Evolutionary conservation across 1,284 basidiomycete genomes (phyloP).

Genomic region (Heterobasidion irregulare): DNA sequence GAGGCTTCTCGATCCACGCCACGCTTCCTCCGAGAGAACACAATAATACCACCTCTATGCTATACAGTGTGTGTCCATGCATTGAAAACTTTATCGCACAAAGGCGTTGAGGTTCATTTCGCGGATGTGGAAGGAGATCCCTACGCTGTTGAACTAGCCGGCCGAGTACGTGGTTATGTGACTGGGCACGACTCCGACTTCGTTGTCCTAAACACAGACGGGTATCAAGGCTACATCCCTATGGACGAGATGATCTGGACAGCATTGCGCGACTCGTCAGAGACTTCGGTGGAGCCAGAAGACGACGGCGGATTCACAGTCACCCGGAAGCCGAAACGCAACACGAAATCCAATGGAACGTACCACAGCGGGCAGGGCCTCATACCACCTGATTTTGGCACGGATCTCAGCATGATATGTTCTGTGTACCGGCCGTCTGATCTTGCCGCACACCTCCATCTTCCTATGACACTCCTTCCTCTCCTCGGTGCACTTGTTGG

Average conservation of each 20-base stretch:
- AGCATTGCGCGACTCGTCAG: constrained; percentile 23
- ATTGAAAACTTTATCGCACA: constrained; percentile 37
- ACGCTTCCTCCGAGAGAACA: constrained; percentile 65
- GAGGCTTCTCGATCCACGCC: constrained; percentile 55
- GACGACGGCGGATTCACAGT: constrained; percentile 54
- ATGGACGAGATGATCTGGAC: constrained; percentile 77
- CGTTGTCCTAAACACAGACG: constrained; percentile 66
- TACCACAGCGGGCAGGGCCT: constrained; percentile 32
- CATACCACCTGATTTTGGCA: constrained; percentile 43
- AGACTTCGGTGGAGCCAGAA: constrained; percentile 21
- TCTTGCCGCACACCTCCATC: constrained; percentile 58
- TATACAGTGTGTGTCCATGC: constrained; percentile 57
- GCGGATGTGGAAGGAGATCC: constrained; percentile 87
- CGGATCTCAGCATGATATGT: constrained; percentile 41
- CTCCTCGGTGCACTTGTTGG: constrained; percentile 82
- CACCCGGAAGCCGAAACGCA: constrained; percentile 38
- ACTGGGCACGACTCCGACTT: constrained; percentile 80
- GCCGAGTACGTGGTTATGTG: constrained; percentile 65
- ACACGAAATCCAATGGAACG: constrained; percentile 27
- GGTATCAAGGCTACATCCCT: constrained; percentile 72
- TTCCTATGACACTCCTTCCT: constrained; percentile 70
- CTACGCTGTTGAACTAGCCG: constrained; percentile 78
- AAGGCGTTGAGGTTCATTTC: constrained; percentile 50
- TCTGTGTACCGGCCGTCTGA: constrained; percentile 54
- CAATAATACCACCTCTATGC: constrained; percentile 69